Conservation (phyloP, 164 flowering plant genomes). For the Stephania cephalantha region DNA sequence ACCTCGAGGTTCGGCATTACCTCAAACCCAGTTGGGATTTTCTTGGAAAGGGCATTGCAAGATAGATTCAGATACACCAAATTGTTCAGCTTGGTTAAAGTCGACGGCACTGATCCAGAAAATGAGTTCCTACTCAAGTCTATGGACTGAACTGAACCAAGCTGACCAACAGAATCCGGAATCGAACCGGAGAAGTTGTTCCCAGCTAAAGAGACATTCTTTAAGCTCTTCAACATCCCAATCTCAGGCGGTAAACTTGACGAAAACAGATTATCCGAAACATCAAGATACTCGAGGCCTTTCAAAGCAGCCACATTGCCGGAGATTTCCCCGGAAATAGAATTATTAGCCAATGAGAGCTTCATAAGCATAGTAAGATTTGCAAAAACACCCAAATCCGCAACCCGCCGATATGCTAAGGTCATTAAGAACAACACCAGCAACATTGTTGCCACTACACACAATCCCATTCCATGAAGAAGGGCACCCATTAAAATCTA, state of each 20-base stretch:
- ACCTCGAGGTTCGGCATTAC: constrained; percentile 41
- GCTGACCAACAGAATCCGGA: constrained; percentile 61
- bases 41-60: constrained; percentile 45
- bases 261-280: constrained; percentile 70
- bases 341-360: constrained; percentile 81
- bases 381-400: constrained; percentile 68
- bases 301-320: constrained; percentile 45
- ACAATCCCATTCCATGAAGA: constrained; percentile 96
- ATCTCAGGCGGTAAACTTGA: constrained; percentile 57
- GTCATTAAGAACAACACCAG: constrained; percentile 72
- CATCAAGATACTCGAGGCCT: constrained; percentile 61
- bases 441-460: constrained; percentile 76
- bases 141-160: constrained; percentile 51
- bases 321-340: constrained; percentile 62
- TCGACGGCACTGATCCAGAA: constrained; percentile 60
- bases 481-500: constrained; percentile 91
- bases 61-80: constrained; percentile 75
- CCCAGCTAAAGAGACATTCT: constrained; percentile 74
- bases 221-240: constrained; percentile 48
- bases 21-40: constrained; percentile 71
- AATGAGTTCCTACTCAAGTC: constrained; percentile 81
- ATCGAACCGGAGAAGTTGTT: constrained; percentile 81
- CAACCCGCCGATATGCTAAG: constrained; percentile 66
- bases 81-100: constrained; percentile 45
- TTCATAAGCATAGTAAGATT: constrained; percentile 80